A percentile compares a stretch with the other conserved stretches of the same genome.
Evolutionary conservation across 2,329 filamentous ascomycete genomes (phyloP).

Genomic region (Aspergillus fructus): DNA sequence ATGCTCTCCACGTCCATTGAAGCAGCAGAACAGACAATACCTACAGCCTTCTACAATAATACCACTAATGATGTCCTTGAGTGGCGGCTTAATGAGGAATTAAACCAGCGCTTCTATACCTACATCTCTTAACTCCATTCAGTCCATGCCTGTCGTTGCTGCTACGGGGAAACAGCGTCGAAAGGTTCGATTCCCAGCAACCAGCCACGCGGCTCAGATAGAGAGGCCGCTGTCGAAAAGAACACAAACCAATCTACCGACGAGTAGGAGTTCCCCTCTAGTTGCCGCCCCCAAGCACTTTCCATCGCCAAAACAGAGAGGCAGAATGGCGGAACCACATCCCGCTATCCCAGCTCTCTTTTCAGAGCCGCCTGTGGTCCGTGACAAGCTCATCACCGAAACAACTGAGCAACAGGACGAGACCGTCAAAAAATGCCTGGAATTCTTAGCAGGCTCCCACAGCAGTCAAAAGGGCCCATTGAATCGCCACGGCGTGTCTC

Average conservation of each 20-base stretch:
- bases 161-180: constrained; percentile 36
- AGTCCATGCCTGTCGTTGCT: constrained; percentile 34
- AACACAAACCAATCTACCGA: constrained; percentile 8
- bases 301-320: constrained; percentile 6
- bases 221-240: constrained; percentile 14
- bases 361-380: constrained; percentile 57
- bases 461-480: constrained; percentile 52
- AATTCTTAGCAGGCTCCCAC: constrained; percentile 58
- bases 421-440: constrained; percentile 67
- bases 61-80: background rate
- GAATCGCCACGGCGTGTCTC: constrained; percentile 73
- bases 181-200: constrained; percentile 39
- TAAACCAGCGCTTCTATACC: background rate
- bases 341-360: constrained; percentile 41
- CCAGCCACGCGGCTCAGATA: constrained; percentile 23
- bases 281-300: constrained; percentile 10
- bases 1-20: constrained; percentile 10
- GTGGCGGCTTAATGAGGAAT: background rate
- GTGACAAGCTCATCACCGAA: constrained; percentile 65
- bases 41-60: background rate
- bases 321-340: constrained; percentile 25
- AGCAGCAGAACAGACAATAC: constrained; percentile 9
- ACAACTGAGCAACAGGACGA: constrained; percentile 68
- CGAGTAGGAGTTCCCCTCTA: constrained; percentile 18
- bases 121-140: background rate